Conservation (phyloP, 1,284 basidiomycete species). For the Ustilago nuda region DNA sequence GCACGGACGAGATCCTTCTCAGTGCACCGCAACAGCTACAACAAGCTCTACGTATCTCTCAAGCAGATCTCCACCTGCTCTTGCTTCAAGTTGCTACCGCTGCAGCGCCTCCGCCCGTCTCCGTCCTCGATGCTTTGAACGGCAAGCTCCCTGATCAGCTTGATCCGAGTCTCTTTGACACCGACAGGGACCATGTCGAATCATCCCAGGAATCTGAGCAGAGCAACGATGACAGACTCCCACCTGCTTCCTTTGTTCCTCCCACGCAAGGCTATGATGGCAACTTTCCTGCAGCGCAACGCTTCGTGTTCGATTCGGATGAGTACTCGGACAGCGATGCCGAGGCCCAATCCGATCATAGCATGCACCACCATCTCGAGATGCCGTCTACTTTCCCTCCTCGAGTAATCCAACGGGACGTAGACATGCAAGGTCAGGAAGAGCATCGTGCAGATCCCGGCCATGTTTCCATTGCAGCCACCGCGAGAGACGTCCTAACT, state of each 20-base stretch:
- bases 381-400: slow-evolving; percentile 16
- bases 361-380: slow-evolving; percentile 27
- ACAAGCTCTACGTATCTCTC: slow-evolving; percentile 24
- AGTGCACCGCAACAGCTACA: slow-evolving; percentile 24
- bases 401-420: not conserved
- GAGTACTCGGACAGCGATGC: slow-evolving; percentile 16
- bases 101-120: slow-evolving; percentile 25
- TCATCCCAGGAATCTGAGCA: slow-evolving; percentile 9
- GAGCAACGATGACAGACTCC: slow-evolving; percentile 10
- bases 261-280: slow-evolving; percentile 48
- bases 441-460: not conserved
- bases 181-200: slow-evolving; percentile 11
- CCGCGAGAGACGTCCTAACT: slow-evolving; percentile 20
- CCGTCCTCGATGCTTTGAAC: slow-evolving; percentile 35
- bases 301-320: slow-evolving; percentile 38
- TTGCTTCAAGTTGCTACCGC: slow-evolving; percentile 32
- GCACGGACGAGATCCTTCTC: slow-evolving; percentile 45
- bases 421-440: not conserved
- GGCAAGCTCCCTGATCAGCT: slow-evolving; percentile 8
- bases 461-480: not conserved
- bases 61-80: slow-evolving; percentile 25
- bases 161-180: slow-evolving; percentile 14
- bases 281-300: slow-evolving; percentile 34
- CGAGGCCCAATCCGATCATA: slow-evolving; percentile 1
- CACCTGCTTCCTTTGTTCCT: slow-evolving; percentile 23